Evolutionary conservation across 108 stramenopile genomes (phyloP), one percentile per base, ranked within the genome.

Genomic region (Cyclotella baltica): DNA sequence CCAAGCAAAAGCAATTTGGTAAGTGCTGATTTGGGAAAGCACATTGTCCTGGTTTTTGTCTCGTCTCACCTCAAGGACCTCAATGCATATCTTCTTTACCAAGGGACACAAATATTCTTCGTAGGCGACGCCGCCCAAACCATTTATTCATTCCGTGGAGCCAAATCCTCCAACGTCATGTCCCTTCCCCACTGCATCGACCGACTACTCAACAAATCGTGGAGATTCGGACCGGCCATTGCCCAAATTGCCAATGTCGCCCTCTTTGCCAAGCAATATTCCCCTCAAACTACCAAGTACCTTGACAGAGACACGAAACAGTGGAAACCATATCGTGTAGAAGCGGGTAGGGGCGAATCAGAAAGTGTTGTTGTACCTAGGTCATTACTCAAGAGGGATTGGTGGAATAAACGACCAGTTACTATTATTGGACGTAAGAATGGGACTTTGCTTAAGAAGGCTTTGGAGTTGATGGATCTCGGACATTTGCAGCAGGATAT

Each of bases 51-150:
- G 6, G n/a, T n/a, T n/a, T n/a, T n/a, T n/a, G n/a, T n/a, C n/a
- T n/a, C n/a, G n/a, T n/a, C n/a, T n/a, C n/a, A n/a, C n/a, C n/a
- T n/a, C n/a, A n/a, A n/a, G n/a, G n/a, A n/a, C n/a, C n/a, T n/a
- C n/a, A n/a, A n/a, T n/a, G n/a, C n/a, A n/a, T n/a, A n/a, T n/a
- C n/a, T n/a, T n/a, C n/a, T 8, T 11, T 23, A 4, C 31, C 2
- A 20, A 65, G 64, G 64, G 9, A 84, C 78, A 16, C 63, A 70
- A 8, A 43, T 81, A 22, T 79, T 76, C 50, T 70, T 87, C 36
- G 83, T 87, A 13, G 86, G 86, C 0, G 86, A 87, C 47, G 75
- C 86, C 6, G 86, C 80, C 0, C 86, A 87, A 59, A 58, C 75
- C 1, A 81, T 87, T n/a, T 87, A 87, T 28, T 51, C 66, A 13